Conservation (phyloP, 2,329 filamentous ascomycete genomes). For the Trichoderma sp. region DNA sequence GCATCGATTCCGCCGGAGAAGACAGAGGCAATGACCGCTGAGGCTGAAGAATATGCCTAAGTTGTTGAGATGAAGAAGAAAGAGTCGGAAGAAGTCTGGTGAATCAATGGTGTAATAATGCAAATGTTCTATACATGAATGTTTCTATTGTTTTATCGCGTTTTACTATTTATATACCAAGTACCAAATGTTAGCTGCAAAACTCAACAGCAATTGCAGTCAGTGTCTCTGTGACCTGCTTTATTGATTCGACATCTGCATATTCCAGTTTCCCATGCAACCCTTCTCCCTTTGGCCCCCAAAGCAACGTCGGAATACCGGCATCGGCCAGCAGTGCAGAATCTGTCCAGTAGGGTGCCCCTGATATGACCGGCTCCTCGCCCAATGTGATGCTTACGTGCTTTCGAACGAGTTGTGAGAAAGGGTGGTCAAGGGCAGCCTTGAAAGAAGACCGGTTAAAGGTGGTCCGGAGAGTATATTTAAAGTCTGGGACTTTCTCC, state of each 20-base stretch:
- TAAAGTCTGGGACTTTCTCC: constrained; percentile 40
- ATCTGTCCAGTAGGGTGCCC: constrained; percentile 51
- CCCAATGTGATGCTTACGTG: constrained; percentile 34
- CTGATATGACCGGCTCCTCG: constrained; percentile 29
- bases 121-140: neutral
- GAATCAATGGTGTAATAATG: neutral
- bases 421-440: constrained; percentile 43
- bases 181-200: constrained; percentile 26
- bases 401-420: constrained; percentile 38
- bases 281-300: constrained; percentile 50
- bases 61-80: neutral
- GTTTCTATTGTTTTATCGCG: neutral
- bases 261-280: constrained; percentile 53
- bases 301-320: constrained; percentile 50
- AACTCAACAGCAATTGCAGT: constrained; percentile 33
- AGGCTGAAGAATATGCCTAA: constrained; percentile 19
- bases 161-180: neutral
- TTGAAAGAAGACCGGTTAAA: constrained; percentile 46
- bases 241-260: constrained; percentile 47
- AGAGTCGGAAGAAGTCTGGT: neutral
- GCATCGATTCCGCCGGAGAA: constrained; percentile 28
- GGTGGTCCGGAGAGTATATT: constrained; percentile 41
- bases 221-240: constrained; percentile 35
- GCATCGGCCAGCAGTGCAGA: constrained; percentile 47
- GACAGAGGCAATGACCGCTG: constrained; percentile 15